Percentiles rank a stretch among this genome's conserved stretches.
phyloP scores from a whole-genome alignment of 495 filamentous ascomycete genomes.

The Pseudomonodictys pantanalensis region DNA sequence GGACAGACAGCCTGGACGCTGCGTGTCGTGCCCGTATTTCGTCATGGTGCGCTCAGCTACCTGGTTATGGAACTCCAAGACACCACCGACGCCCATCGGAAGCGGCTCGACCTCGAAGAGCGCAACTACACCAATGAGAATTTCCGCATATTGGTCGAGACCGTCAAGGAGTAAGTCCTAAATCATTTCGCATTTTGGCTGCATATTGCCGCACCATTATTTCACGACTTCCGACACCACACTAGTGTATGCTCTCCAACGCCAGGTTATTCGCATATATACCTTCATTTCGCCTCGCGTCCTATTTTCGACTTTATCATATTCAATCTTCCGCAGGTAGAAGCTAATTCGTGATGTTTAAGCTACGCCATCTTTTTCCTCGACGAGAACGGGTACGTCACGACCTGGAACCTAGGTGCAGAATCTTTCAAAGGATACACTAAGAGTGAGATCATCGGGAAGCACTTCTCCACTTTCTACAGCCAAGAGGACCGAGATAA shows the following conservation, averaged over 20 bases:
- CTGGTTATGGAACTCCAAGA: slow-evolving; percentile 25
- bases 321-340: too few species aligned
- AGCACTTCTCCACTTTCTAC: slow-evolving; percentile 65
- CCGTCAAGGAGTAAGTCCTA: slow-evolving; percentile 62
- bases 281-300: too few species aligned
- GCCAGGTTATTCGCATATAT: too few species aligned
- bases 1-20: slow-evolving; percentile 14
- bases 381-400: slow-evolving; percentile 56
- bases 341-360: too few species aligned
- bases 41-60: slow-evolving; percentile 15
- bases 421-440: slow-evolving; percentile 59
- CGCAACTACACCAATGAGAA: slow-evolving; percentile 55
- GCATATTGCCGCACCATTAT: too few species aligned
- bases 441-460: slow-evolving; percentile 56
- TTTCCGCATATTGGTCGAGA: slow-evolving; percentile 61
- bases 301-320: too few species aligned
- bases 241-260: too few species aligned
- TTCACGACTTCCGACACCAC: too few species aligned
- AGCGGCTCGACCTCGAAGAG: slow-evolving; percentile 35
- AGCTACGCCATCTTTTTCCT: slow-evolving; percentile 70
- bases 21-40: slow-evolving; percentile 22
- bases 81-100: slow-evolving; percentile 19
- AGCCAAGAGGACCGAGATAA: slow-evolving; percentile 51
- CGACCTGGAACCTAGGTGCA: slow-evolving; percentile 63
- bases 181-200: too few species aligned